phyloP scores from a whole-genome alignment of 2,329 filamentous ascomycete species.

The Colletotrichum chrysophilum region DNA sequence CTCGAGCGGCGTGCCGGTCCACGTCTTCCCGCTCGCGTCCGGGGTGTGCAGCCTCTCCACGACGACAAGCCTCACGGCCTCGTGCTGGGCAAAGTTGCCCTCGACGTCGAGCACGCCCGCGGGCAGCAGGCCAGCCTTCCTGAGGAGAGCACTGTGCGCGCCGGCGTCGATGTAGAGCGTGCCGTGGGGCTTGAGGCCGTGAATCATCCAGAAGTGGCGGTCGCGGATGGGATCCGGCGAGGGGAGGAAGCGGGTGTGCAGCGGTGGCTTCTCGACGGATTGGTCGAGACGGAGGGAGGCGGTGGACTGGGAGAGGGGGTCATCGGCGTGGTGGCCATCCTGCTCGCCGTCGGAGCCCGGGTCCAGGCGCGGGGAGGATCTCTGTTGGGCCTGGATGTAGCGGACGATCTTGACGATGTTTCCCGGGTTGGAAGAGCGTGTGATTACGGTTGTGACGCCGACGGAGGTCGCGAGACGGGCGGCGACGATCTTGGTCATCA shows the following conservation, averaged over 20 bases:
- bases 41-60: conserved; percentile 62
- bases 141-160: conserved; percentile 78
- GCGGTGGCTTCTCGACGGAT: conserved; percentile 54
- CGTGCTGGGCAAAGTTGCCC: conserved; percentile 88
- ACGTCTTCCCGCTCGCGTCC: conserved; percentile 47
- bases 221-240: conserved; percentile 86
- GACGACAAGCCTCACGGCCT: conserved; percentile 86
- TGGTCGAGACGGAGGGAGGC: conserved; percentile 45
- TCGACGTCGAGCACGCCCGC: conserved; percentile 92
- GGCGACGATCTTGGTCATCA: conserved; percentile 97
- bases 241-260: conserved; percentile 93
- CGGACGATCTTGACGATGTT: conserved; percentile 89
- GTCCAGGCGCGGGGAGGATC: conserved; percentile 27
- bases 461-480: conserved; percentile 91
- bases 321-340: conserved; percentile 34
- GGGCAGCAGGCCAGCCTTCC: conserved; percentile 87
- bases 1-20: conserved; percentile 65
- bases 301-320: conserved; percentile 43
- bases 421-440: conserved; percentile 88
- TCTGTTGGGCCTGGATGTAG: conserved; percentile 68
- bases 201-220: conserved; percentile 95
- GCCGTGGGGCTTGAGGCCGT: conserved; percentile 89
- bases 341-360: conserved; percentile 8
- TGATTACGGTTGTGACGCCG: conserved; percentile 95
- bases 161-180: conserved; percentile 94